These are phyloP conservation scores for Bipolaris oryzae DNA, from an alignment of 2,329 filamentous ascomycete species.

Conservation along the genomic window DNA sequence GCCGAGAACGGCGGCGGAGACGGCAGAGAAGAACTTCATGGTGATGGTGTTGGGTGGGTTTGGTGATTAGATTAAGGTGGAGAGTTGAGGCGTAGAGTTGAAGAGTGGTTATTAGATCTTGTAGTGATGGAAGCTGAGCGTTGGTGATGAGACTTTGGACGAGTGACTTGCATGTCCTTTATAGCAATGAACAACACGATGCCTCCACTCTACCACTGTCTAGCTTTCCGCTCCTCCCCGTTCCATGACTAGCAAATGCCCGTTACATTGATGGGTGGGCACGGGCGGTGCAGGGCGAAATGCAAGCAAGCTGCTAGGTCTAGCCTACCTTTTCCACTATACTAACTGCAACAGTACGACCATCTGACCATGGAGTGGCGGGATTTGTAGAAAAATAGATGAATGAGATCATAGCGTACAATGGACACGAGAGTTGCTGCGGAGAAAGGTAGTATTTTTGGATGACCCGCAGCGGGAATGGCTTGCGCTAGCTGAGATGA, in stretches of 20 bases:
- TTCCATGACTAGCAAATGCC: constrained; percentile 10
- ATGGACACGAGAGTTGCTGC: constrained; percentile 35
- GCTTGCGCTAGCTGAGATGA: constrained; percentile 21
- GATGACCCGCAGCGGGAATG: constrained; percentile 30
- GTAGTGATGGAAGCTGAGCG: constrained; percentile 5
- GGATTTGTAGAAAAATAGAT: constrained; percentile 23
- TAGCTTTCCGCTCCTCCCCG: constrained; percentile 17
- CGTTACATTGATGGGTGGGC: constrained; percentile 27
- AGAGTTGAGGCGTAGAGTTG: not conserved
- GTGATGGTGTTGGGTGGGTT: constrained; percentile 19
- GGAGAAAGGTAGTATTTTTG: constrained; percentile 43
- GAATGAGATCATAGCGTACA: constrained; percentile 42
- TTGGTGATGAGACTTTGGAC: constrained; percentile 23
- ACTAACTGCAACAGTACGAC: constrained; percentile 25
- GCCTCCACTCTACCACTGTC: constrained; percentile 18
- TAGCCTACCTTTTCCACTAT: constrained; percentile 24
- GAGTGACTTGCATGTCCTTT: constrained; percentile 28
- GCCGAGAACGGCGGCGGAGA: constrained; percentile 33
- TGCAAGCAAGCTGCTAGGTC: constrained; percentile 31
- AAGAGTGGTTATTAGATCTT: constrained; percentile 8
- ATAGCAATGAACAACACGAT: constrained; percentile 26
- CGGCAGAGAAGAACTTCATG: constrained; percentile 43
- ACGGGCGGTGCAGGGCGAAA: constrained; percentile 26
- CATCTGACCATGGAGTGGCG: constrained; percentile 39
- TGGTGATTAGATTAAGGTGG: not conserved